phyloP scores from a whole-genome alignment of 768 basidiomycete species.

The Boletus sensibilis region DNA sequence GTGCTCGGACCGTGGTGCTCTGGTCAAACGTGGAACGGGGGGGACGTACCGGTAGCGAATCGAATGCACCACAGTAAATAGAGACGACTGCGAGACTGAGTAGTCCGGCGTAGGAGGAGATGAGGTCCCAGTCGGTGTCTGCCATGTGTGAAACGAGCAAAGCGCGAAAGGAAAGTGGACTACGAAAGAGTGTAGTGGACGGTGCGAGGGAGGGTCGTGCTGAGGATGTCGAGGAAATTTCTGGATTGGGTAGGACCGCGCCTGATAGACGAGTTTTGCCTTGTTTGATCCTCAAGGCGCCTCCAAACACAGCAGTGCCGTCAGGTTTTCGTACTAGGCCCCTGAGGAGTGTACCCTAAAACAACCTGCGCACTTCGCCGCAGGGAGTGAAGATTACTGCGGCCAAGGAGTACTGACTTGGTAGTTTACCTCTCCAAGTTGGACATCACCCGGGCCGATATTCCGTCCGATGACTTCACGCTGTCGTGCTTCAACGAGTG shows the following conservation, averaged over 20 bases:
- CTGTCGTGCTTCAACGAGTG: no score
- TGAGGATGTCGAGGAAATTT: not conserved
- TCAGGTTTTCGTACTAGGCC: no score
- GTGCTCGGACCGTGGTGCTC: not conserved
- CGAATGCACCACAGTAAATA: conserved; percentile 68
- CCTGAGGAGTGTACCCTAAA: not conserved
- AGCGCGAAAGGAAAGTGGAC: not conserved
- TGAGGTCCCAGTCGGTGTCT: conserved; percentile 51
- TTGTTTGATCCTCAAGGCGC: conserved; percentile 13
- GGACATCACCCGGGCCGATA: not conserved
- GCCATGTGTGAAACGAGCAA: conserved; percentile 3
- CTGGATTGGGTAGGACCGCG: not conserved
- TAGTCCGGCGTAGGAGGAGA: conserved; percentile 69
- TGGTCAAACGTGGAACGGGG: not conserved
- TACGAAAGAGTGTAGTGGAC: not conserved
- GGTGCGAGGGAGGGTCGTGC: not conserved
- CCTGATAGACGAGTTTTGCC: conserved; percentile 16
- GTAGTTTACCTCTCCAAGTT: not conserved
- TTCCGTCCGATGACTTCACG: not conserved
- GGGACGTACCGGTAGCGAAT: conserved; percentile 60
- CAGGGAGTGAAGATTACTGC: not conserved
- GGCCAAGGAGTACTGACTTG: not conserved
- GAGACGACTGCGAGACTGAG: conserved; percentile 61
- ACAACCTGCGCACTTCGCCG: not conserved
- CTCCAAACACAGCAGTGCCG: conserved; percentile 5